Evolutionary conservation across 306 rosid species (phyloP), one percentile per base, ranked within the genome.

Genomic region (Sicyos baderoa): DNA sequence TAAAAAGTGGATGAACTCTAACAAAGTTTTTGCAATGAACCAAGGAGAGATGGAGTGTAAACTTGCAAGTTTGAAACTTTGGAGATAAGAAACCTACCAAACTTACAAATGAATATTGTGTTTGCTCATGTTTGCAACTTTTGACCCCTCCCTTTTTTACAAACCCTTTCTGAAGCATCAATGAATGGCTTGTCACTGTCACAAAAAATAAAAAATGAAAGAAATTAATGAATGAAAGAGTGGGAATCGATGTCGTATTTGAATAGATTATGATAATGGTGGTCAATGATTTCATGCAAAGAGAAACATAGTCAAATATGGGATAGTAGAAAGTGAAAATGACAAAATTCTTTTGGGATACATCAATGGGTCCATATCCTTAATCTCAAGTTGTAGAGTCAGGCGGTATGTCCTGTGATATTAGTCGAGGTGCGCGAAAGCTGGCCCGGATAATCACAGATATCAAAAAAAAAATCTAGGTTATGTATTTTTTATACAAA

Each of bases 251-350:
- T 52, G 21, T 18, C 51, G 74, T 70, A 55, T 35, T 55, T 56
- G 52, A 71, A n/a, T 37, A 42, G 37, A 54, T 53, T 27, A 54
- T 52, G 40, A 40, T 53, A 54, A 53, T 56, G 75, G 45, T 5
- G 32, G 44, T 73, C 69, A 51, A 61, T 37, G 37, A 52, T 35
- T 70, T 70, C 32, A 70, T 54, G 22, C 44, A 54, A 53, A 70
- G 63, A 70, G 74, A 70, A 70, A 54, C 8, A 10, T 18, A 37
- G 52, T 70, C 74, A 70, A 70, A 73, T 50, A 53, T 32, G 18
- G 27, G 12, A 40, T 73, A 21, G 63, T 67, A 67, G 56, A 67
- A 67, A 47, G 72, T 67, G 72, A 67, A 48, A 47, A 49, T 22
- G 72, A 48, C 57, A 7, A 8, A 0, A 4, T 10, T 7, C 0